phyloP scores from a whole-genome alignment of 345 rosid genomes.

The Populus euphratica region DNA sequence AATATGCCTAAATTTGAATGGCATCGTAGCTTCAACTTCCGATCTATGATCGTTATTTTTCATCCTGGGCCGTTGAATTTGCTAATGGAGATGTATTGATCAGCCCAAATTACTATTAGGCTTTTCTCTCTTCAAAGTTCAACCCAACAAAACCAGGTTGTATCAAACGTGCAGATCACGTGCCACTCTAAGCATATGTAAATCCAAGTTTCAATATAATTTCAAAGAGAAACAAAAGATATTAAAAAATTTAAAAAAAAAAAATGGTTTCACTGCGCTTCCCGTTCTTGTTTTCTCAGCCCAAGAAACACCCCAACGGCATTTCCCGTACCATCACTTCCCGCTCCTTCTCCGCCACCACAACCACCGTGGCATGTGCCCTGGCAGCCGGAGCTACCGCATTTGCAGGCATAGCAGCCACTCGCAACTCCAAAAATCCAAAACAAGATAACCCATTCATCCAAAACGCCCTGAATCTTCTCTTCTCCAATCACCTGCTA shows the following conservation, averaged over 20 bases:
- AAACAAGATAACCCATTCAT: conserved; percentile 27
- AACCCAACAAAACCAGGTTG: too few species aligned
- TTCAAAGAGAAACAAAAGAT: background rate
- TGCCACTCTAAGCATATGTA: background rate
- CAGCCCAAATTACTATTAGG: background rate
- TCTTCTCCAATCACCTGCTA: conserved; percentile 31
- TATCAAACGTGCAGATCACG: background rate
- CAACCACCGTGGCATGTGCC: conserved; percentile 25
- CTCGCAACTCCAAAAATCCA: conserved; percentile 20
- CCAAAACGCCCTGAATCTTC: conserved; percentile 32
- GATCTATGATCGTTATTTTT: too few species aligned
- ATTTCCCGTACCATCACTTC: conserved; percentile 27
- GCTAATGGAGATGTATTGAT: too few species aligned
- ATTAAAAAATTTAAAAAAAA: background rate
- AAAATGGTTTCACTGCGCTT: conserved; percentile 71
- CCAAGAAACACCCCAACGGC: conserved; percentile 24
- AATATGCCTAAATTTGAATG: too few species aligned
- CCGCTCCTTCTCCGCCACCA: conserved; percentile 29
- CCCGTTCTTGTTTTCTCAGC: conserved; percentile 84
- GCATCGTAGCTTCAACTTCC: background rate
- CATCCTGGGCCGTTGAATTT: background rate
- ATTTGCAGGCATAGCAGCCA: conserved; percentile 40
- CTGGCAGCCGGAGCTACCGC: conserved; percentile 40
- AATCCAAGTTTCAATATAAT: too few species aligned
- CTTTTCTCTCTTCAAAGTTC: background rate